Evolutionary conservation across 176 grass and related monocot genomes (phyloP), one percentile per base, ranked within the genome.

Genomic region (Guadua angustifolia): DNA sequence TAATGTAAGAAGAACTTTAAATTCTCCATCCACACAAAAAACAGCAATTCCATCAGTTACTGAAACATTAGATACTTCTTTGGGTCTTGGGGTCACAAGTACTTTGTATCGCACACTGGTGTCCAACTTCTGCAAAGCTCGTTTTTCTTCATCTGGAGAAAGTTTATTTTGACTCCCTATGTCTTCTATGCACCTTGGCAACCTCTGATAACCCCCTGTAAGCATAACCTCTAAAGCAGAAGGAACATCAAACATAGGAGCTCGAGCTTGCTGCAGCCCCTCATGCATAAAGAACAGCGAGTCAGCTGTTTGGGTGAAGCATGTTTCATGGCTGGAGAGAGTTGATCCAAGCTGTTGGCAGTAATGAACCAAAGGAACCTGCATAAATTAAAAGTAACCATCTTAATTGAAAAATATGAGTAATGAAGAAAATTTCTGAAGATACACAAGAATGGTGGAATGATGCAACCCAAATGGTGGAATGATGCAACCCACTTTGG

Each of bases 281-380:
- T 99, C 93, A 32, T 94, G 96, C 91, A 94, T 90, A 81, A 77
- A 99, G 81, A 89, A 99, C 70, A 99, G 73, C 0, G 84, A 99
- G 68, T 99, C 96, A 25, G 96, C 96, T 87, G 96, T 99, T 88
- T 95, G 93, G 45, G 91, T 95, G 83, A 99, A 99, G 78, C 96
- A 99, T 49, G 88, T 90, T 69, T 99, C 96, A 81, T 99, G 96
- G 59, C 82, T 92, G 24, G 86, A 92, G 57, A 99, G 89, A 73
- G 96, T 99, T 19, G 93, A 82, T 59, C 89, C 93, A 81, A 99
- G 96, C 70, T 99, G 96, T 86, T 95, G 91, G 85, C 93, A 99
- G 64, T 99, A 93, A 85, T 94, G 74, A 47, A 99, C 91, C 88
- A 99, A 89, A 18, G 96, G 93, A 73, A 90, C 96, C 96, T 99